Evolutionary conservation across 495 filamentous ascomycete species (phyloP), one percentile per base, ranked within the genome.

Genomic region (Neurospora tetrasperma): DNA sequence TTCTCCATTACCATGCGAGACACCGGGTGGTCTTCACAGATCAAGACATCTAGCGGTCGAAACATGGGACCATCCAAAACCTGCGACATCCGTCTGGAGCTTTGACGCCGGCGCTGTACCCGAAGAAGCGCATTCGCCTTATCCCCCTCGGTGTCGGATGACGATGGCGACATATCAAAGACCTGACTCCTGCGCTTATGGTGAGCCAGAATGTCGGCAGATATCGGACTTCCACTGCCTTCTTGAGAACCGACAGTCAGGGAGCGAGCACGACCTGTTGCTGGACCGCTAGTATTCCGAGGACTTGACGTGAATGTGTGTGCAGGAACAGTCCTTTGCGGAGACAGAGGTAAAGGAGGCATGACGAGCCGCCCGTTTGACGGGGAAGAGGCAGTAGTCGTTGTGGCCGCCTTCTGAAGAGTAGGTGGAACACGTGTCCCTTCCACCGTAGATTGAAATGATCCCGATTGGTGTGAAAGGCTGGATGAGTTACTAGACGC

Each of bases 21-120:
- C n/a, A 98, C 94, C 1, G 96, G 96, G 79, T 98, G 96, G 80
- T 98, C 96, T 83, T 99, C 96, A 80, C 96, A 98, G 70, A 99
- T 94, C 40, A 99, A 86, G 23, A 99, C 91, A 82, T 99, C 94
- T 46, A 99, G 82, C 69, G 96, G 93, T 27, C 96, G 89, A 82
- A 97, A 99, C 43, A 89, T 82, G 14, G 96, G 96, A 1, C 92
- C 92, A 41, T 89, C 86, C 42, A 96, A 78, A 72, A 98, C 93
- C 74, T 95, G 92, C 2, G 96, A 99, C 83, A 97, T 89, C 48
- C 96, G 89, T 40, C 96, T 85, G 31, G 96, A 96, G 78, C 94
- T 97, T 80, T 97, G 94, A 9, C 96, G 89, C 39, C 94, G 91
- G 42, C 94, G 86, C 78, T 98, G 96, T 16, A 98, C 94, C 72